A percentile compares a stretch with the other conserved stretches of the same genome.
phyloP scores from a whole-genome alignment of 2,329 filamentous ascomycete species.

The Lecanicillium sp. region DNA sequence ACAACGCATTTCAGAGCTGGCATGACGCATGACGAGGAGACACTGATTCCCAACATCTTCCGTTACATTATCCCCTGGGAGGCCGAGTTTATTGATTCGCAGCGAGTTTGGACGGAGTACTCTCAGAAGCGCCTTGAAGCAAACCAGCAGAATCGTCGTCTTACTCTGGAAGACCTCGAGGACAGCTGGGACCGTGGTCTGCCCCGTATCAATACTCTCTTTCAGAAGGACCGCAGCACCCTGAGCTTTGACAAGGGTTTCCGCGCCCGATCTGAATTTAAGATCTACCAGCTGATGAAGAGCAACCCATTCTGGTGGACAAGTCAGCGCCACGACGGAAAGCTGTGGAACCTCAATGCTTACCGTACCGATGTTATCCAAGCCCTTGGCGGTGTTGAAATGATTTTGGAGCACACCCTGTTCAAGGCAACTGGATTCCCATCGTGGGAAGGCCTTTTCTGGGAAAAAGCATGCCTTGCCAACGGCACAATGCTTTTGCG shows the following conservation, averaged over 20 bases:
- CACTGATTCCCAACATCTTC: conserved; percentile 97
- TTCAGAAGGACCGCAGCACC: conserved; percentile 96
- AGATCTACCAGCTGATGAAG: conserved; percentile 98
- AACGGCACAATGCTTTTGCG: conserved; percentile 35
- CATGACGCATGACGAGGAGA: conserved; percentile 98
- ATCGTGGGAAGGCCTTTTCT: conserved; percentile 94
- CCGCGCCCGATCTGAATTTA: conserved; percentile 91
- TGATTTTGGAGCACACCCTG: conserved; percentile 90
- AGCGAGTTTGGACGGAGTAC: conserved; percentile 98
- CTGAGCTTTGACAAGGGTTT: conserved; percentile 98
- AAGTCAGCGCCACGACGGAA: conserved; percentile 91
- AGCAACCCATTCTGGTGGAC: conserved; percentile 99
- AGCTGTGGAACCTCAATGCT: conserved; percentile 93
- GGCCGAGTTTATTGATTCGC: conserved; percentile 96
- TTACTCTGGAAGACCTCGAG: conserved; percentile 93
- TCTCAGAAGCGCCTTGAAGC: conserved; percentile 96
- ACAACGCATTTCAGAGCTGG: conserved; percentile 95
- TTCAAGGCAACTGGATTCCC: conserved; percentile 97
- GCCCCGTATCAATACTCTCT: conserved; percentile 95
- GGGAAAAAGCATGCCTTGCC: conserved; percentile 56
- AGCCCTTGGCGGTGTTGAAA: conserved; percentile 91
- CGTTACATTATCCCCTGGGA: conserved; percentile 99
- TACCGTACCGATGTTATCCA: conserved; percentile 97
- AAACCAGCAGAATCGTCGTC: conserved; percentile 89
- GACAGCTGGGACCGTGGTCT: conserved; percentile 98